Percentiles rank a stretch among this genome's conserved stretches.
Evolutionary conservation across 805 yeast genomes (phyloP).

Genomic region (Candida glaebosa): DNA sequence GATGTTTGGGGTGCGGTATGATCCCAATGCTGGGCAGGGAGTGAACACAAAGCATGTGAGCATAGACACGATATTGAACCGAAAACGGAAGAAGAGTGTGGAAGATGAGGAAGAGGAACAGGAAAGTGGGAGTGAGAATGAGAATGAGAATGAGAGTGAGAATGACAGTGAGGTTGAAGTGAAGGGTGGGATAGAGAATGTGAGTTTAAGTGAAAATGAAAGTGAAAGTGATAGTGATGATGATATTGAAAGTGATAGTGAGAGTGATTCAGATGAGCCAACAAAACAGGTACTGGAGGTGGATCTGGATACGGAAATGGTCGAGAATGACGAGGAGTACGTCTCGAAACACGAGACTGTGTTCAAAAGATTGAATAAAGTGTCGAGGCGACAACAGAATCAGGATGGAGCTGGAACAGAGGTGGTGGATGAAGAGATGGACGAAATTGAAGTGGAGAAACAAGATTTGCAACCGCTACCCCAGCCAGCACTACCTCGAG

Average conservation of each 20-base stretch:
- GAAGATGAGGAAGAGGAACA: conserved; percentile 9
- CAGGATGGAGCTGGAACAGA: conserved; percentile 13
- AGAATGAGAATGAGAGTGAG: conserved; percentile 9
- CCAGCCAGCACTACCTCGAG: conserved; percentile 70
- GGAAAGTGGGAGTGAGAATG: conserved; percentile 13
- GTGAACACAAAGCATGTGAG: not conserved
- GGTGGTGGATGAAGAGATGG: conserved; percentile 15
- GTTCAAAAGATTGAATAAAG: conserved; percentile 47
- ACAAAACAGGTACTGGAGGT: conserved; percentile 14
- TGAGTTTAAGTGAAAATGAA: conserved; percentile 12
- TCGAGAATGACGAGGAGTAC: conserved; percentile 12
- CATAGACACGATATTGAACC: conserved; percentile 2
- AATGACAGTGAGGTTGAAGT: conserved; percentile 9
- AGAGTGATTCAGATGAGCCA: conserved; percentile 8
- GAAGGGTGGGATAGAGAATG: conserved; percentile 8
- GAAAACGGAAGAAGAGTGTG: conserved; percentile 19
- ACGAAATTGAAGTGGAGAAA: conserved; percentile 15
- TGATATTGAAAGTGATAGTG: conserved; percentile 8
- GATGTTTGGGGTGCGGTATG: conserved; percentile 68
- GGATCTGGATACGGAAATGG: conserved; percentile 4
- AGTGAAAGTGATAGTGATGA: conserved; percentile 11
- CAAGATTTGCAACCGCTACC: conserved; percentile 70
- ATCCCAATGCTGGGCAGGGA: conserved; percentile 34
- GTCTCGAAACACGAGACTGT: conserved; percentile 47
- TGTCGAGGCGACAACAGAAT: conserved; percentile 3